Conservation (phyloP, 1,139 yeast genomes). For the Suhomyces chickasaworum region DNA sequence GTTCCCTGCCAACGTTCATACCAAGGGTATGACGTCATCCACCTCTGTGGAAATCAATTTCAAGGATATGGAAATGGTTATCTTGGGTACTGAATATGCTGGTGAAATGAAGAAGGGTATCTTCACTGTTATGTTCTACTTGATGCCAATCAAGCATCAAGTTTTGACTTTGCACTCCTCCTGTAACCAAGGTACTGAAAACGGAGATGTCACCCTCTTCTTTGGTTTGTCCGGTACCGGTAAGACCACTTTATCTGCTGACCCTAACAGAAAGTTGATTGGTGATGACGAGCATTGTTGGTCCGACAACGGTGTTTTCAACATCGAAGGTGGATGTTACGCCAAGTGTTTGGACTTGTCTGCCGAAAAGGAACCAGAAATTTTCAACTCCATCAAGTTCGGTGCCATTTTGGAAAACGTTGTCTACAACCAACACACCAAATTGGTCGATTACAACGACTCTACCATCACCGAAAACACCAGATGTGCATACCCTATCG, state of each 20-base stretch:
- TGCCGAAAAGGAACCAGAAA: conserved; percentile 95
- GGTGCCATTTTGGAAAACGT: conserved; percentile 96
- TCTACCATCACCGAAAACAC: conserved; percentile 91
- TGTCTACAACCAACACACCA: conserved; percentile 75
- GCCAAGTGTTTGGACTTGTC: conserved; percentile 94
- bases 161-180: conserved; percentile 95
- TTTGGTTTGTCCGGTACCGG: conserved; percentile 98
- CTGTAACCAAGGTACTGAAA: conserved; percentile 80
- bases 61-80: conserved; percentile 98
- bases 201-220: conserved; percentile 87
- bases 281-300: conserved; percentile 99
- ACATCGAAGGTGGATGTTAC: conserved; percentile 99
- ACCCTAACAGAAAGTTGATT: conserved; percentile 88
- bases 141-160: conserved; percentile 93
- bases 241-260: conserved; percentile 96
- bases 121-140: conserved; percentile 97
- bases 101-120: conserved; percentile 99
- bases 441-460: conserved; percentile 85
- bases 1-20: conserved; percentile 96
- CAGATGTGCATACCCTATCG: conserved; percentile 98
- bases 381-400: conserved; percentile 89
- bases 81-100: conserved; percentile 97
- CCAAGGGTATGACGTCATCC: conserved; percentile 96
- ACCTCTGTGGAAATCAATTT: conserved; percentile 96
- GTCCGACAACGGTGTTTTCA: conserved; percentile 98